These are phyloP conservation scores for Apophysomyces ossiformis DNA, from an alignment of 371 early-diverging fungal genomes.

Conservation along the genomic window DNA sequence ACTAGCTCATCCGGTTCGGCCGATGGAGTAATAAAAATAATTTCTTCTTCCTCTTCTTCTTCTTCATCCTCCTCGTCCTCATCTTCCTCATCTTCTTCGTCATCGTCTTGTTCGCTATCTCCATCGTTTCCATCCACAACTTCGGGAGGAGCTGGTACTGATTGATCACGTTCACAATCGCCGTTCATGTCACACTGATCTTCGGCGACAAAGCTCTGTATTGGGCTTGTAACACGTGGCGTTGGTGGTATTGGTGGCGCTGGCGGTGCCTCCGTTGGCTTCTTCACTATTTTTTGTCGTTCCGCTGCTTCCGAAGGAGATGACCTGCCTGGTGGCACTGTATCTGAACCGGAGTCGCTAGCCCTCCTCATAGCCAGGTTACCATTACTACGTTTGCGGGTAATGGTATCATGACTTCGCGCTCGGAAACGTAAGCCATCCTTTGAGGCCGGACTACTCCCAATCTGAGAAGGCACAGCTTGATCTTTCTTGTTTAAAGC, in stretches of 20 bases:
- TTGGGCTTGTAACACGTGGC: slow-evolving; percentile 16
- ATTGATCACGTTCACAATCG: slow-evolving; percentile 22
- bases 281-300: slow-evolving; percentile 2
- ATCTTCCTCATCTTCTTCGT: slow-evolving; percentile 27
- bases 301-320: not conserved
- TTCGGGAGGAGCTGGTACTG: not conserved
- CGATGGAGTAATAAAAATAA: slow-evolving; percentile 36
- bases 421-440: slow-evolving; percentile 8
- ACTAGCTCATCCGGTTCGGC: slow-evolving; percentile 39
- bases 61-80: slow-evolving; percentile 36
- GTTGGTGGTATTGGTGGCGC: not conserved
- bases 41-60: slow-evolving; percentile 45
- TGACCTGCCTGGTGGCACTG: slow-evolving; percentile 2
- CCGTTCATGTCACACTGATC: slow-evolving; percentile 23
- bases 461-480: not conserved
- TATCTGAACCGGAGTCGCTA: slow-evolving; percentile 2
- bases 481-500: slow-evolving; percentile 21
- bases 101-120: not conserved
- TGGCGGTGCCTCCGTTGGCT: not conserved
- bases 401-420: slow-evolving; percentile 11
- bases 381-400: slow-evolving; percentile 15
- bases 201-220: not conserved
- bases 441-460: slow-evolving; percentile 11
- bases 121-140: slow-evolving; percentile 22
- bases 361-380: slow-evolving; percentile 12